Evolutionary conservation across 2,329 filamentous ascomycete genomes (phyloP), one percentile per base, ranked within the genome.

Genomic region (Periconia digitata): DNA sequence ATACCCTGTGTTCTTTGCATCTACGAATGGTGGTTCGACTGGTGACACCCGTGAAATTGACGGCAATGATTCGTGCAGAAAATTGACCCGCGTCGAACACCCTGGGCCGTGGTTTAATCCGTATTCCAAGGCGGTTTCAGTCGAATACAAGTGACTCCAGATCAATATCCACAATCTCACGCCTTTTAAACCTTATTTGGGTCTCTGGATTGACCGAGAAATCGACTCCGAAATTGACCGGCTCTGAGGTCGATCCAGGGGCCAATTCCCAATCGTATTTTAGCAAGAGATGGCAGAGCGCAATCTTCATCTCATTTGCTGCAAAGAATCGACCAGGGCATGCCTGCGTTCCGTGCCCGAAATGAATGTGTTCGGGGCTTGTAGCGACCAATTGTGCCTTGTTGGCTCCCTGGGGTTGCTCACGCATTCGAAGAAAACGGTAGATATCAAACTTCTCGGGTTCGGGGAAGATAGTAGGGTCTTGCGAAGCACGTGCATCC

Each of bases 291-390:
- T 49, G 40, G 12, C 38, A 40, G 15, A 58, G 32, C 16, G 55
- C 44, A 12, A 53, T 47, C 43, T 59, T 59, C 40, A 59, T 51
- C 47, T 59, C 54, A 21, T 44, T 45, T 16, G 34, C 41, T 27
- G 56, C 56, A 37, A 59, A 59, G 44, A 55, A 55, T 22, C 56
- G 46, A 35, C 56, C 56, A 24, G 56, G 54, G 44, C 56, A 59
- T 2, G 50, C 44, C 24, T 55, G 49, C 12, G 13, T 27, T 17
- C 56, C 56, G 35, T 55, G 48, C 2, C 59, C 56, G 39, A 62
- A 61, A 3, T 16, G 40, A 1, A 61, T 21, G 10, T 58, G 50
- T 1, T 59, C 46, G 0, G 47, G 22, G 8, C 37, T 32, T 6
- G 43, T 50, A 7, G 47, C 46, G 5, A 49, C 51, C 24, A 55